These are phyloP conservation scores for Populus hybrid DNA, from an alignment of 441 rosid genomes.

Conservation along the genomic window DNA sequence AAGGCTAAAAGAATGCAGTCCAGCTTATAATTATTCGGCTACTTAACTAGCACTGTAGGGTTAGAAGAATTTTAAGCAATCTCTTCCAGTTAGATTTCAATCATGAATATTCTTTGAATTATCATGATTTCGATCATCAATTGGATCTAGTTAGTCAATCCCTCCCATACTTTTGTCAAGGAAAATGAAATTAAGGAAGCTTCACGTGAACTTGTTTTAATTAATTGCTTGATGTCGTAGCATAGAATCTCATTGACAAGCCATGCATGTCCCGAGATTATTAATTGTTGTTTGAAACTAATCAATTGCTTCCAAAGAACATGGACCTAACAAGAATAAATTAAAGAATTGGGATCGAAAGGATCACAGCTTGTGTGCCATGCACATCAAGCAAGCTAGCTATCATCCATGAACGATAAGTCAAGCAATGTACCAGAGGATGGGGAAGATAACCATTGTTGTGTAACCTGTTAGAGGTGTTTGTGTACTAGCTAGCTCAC, in stretches of 20 bases:
- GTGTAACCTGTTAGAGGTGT: conserved; percentile 8
- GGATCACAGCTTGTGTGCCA: background rate
- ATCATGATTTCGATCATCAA: background rate
- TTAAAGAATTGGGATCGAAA: background rate
- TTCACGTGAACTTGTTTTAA: background rate
- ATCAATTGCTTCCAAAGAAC: background rate
- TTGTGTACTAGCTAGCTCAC: background rate
- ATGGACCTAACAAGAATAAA: background rate
- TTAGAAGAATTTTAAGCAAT: background rate
- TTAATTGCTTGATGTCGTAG: background rate
- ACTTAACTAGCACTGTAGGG: background rate
- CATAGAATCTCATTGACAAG: background rate
- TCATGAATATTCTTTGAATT: too few species aligned
- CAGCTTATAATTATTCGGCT: background rate
- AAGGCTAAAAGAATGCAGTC: too few species aligned
- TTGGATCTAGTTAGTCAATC: background rate
- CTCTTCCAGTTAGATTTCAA: background rate
- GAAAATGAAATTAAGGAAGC: background rate
- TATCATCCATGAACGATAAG: background rate
- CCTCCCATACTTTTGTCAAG: background rate
- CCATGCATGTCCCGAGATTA: background rate
- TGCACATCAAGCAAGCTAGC: background rate
- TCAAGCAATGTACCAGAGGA: background rate
- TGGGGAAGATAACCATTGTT: background rate
- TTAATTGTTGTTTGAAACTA: background rate